phyloP scores from a whole-genome alignment of 306 rosid species.

The Vicia sativa region DNA sequence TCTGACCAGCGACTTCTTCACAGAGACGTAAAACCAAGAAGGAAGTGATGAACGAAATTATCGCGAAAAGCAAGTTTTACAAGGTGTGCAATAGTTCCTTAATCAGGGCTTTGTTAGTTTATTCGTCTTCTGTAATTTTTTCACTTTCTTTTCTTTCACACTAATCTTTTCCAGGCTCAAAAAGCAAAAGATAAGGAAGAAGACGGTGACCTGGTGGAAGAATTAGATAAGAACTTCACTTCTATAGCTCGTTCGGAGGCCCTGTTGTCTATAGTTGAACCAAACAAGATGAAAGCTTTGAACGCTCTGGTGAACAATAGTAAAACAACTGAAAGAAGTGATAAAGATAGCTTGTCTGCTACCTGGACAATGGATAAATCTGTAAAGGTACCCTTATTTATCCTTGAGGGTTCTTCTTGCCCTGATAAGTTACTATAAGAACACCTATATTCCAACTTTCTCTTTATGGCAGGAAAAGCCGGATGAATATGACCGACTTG shows the following conservation, averaged over 20 bases:
- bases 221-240: constrained; percentile 69
- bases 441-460: constrained; percentile 30
- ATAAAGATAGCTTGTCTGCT: constrained; percentile 49
- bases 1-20: constrained; percentile 29
- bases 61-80: constrained; percentile 75
- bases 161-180: constrained; percentile 67
- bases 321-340: constrained; percentile 49
- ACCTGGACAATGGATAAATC: constrained; percentile 36
- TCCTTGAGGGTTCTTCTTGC: constrained; percentile 22
- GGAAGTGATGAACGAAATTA: constrained; percentile 85
- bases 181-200: constrained; percentile 89
- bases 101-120: constrained; percentile 8
- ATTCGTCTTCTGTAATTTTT: constrained; percentile 16
- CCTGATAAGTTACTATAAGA: constrained; percentile 15
- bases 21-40: constrained; percentile 86
- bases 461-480: constrained; percentile 70
- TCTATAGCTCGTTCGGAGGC: constrained; percentile 63
- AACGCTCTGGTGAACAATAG: constrained; percentile 61
- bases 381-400: constrained; percentile 53
- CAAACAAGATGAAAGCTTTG: constrained; percentile 71
- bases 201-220: constrained; percentile 69
- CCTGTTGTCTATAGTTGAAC: constrained; percentile 59
- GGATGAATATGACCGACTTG: constrained; percentile 70
- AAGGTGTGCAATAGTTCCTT: constrained; percentile 56
- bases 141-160: constrained; percentile 22